A percentile compares a stretch with the other conserved stretches of the same genome.
Evolutionary conservation across 805 yeast genomes (phyloP).

Genomic region (Yarrowia sp.): DNA sequence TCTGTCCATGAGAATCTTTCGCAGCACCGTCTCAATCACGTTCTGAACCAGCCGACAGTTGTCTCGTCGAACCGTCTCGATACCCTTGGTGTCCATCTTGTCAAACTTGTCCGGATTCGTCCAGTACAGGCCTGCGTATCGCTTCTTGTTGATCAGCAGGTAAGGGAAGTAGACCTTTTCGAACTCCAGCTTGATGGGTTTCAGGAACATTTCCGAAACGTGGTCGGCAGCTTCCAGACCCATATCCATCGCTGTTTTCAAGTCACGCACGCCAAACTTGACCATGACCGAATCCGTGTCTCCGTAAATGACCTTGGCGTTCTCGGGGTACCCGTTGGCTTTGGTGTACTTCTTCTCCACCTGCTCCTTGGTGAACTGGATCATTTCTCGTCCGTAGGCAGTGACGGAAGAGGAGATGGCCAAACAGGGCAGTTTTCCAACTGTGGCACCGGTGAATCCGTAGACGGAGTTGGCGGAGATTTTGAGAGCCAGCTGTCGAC

Average conservation of each 20-base stretch:
- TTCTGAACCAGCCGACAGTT: conserved; percentile 94
- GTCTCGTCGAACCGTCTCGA: conserved; percentile 97
- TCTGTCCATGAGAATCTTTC: conserved; percentile 82
- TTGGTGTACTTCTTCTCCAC: conserved; percentile 81
- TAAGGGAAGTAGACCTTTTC: conserved; percentile 97
- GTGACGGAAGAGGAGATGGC: conserved; percentile 96
- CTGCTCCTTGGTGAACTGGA: conserved; percentile 84
- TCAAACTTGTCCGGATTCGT: conserved; percentile 90
- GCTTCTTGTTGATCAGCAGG: conserved; percentile 88
- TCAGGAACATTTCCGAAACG: conserved; percentile 77
- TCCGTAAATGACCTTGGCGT: conserved; percentile 93
- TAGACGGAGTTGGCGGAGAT: conserved; percentile 98
- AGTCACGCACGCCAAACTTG: conserved; percentile 83
- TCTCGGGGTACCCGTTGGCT: conserved; percentile 82
- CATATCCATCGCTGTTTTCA: conserved; percentile 83
- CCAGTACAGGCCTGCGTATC: conserved; percentile 98
- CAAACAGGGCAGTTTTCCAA: conserved; percentile 95
- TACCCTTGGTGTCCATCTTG: conserved; percentile 97
- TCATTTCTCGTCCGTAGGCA: conserved; percentile 96
- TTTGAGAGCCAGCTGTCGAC: conserved; percentile 95
- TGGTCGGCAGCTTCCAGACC: conserved; percentile 94
- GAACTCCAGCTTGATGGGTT: conserved; percentile 93
- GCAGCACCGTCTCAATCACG: conserved; percentile 90
- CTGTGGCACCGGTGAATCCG: conserved; percentile 99
- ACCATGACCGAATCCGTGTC: conserved; percentile 99